phyloP scores from a whole-genome alignment of 208 protist genomes.

The Trypanosoma caninum region DNA sequence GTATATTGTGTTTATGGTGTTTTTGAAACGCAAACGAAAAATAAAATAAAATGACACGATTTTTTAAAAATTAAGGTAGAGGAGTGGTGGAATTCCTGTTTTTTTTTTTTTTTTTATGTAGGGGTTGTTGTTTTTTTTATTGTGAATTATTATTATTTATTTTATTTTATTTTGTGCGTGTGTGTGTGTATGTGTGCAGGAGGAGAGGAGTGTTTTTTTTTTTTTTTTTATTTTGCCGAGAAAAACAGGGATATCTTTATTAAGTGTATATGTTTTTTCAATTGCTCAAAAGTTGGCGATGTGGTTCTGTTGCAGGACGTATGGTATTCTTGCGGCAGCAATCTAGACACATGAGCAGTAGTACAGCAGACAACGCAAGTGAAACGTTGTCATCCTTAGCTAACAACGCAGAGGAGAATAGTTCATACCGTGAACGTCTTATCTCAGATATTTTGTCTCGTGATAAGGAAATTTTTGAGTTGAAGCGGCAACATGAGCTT shows the following conservation, averaged over 20 bases:
- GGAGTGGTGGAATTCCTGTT: neutral
- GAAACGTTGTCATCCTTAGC: neutral
- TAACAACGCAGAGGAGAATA: neutral
- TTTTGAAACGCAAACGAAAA: neutral
- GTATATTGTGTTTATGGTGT: no score
- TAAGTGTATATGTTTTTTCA: neutral
- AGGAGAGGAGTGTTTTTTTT: neutral
- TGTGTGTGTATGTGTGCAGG: conserved; percentile 1
- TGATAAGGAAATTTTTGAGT: conserved; percentile 88
- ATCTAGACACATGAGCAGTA: neutral
- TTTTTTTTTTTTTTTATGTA: conserved; percentile 2
- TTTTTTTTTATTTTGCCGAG: no score
- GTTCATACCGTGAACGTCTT: conserved; percentile 47
- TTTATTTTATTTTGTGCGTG: conserved; percentile 4
- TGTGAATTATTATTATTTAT: neutral
- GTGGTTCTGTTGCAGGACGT: neutral
- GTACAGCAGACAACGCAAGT: neutral
- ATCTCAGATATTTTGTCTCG: conserved; percentile 70
- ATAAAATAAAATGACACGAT: neutral
- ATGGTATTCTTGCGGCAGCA: no score
- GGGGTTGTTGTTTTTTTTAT: conserved; percentile 1
- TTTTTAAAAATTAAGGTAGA: neutral
- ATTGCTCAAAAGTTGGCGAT: neutral
- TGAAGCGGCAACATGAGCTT: conserved; percentile 89
- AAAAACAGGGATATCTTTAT: no score